Conservation (phyloP, 164 flowering plant genomes). For the Kalanchoe fedtschenkoi region DNA sequence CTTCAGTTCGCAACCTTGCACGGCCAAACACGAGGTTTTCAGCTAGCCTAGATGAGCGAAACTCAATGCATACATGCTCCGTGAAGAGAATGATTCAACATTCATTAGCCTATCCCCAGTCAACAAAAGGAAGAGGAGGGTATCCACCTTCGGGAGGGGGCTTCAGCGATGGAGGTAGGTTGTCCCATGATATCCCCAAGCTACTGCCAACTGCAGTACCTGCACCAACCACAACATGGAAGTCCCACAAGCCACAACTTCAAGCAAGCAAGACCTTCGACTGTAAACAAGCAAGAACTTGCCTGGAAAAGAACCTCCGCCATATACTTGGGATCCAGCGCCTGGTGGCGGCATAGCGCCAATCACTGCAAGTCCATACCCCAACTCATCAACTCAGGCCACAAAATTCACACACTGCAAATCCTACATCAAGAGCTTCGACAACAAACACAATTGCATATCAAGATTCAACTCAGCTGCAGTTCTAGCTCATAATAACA, state of each 20-base stretch:
- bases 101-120: conserved; percentile 56
- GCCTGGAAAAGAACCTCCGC: conserved; percentile 30
- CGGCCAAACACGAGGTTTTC: too few relatives aligned
- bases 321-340: conserved; percentile 20
- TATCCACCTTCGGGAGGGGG: conserved; percentile 92
- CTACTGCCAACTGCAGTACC: conserved; percentile 31
- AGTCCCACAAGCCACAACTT: neutral
- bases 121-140: conserved; percentile 61
- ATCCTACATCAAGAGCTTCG: neutral
- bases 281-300: conserved; percentile 10
- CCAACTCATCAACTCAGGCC: neutral
- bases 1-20: too few relatives aligned
- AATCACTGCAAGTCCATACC: neutral
- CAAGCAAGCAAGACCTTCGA: neutral
- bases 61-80: too few relatives aligned
- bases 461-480: too few relatives aligned
- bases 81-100: too few relatives aligned
- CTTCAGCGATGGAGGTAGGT: conserved; percentile 76
- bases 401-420: neutral
- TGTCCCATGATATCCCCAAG: conserved; percentile 47
- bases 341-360: neutral
- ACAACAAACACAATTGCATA: too few relatives aligned
- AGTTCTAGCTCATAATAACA: too few relatives aligned
- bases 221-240: conserved; percentile 12
- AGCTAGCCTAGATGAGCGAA: too few relatives aligned